Evolutionary conservation across 768 basidiomycete genomes (phyloP), one percentile per base, ranked within the genome.

Genomic region (Lanmaoa pseudosensibilis): DNA sequence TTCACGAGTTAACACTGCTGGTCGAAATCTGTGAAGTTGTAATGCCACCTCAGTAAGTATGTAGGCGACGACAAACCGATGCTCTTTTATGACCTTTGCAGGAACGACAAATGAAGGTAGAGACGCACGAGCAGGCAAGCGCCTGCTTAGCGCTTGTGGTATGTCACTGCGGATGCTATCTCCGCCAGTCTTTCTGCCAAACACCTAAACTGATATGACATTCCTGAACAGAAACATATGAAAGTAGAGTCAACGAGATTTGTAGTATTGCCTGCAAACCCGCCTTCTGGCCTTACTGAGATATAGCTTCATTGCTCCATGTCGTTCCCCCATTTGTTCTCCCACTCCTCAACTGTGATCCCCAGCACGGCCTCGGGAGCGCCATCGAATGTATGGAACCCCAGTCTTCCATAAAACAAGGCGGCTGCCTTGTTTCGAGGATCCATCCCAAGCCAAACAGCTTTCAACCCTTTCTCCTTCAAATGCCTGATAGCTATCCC

Each of bases 361-460:
- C 86, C 87, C 70, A 88, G 65, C 50, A 80, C 78, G 11, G 70
- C 74, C 34, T 76, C 78, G 4, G 77, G 71, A 16, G 79, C 80
- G 0, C 81, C 85, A 19, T 80, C 78, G 50, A 90, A 78, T 15
- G 68, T 65, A 67, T 73, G 70, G 69, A 90, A 91, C 12, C 87
- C 88, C 50, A 92, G 50, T 52, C 73, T 77, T 55, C 69, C 69
- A 66, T 91, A 92, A 70, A 90, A 90, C 55, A 64, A 72, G 58
- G 75, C 79, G 25, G 87, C 89, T 15, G 72, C 75, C 23, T 68
- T 70, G 70, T 92, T 92, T 63, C 79, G 74, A 25, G 82, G 78
- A 66, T 90, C 83, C 68, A 89, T 66, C 4, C 85, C 88, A 34
- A 92, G 70, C 86, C 88, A 91, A 32, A 92, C 69, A 1, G 80